Conservation (phyloP, 2,329 filamentous ascomycete genomes). For the Cytospora leucostoma region DNA sequence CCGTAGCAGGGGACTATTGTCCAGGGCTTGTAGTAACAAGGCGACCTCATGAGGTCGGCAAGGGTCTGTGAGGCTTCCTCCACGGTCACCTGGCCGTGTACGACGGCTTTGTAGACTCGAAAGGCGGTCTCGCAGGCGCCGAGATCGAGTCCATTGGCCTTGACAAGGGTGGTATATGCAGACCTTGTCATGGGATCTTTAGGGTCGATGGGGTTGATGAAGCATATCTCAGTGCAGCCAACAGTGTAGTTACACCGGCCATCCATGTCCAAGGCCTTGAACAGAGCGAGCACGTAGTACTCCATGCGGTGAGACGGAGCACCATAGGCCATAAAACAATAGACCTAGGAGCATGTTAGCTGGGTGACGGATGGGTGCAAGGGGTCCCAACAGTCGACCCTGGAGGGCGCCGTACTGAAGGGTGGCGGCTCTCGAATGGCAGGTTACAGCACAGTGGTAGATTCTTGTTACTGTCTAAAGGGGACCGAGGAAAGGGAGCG, state of each 20-base stretch:
- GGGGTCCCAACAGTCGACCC: too few species aligned
- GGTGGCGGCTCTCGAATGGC: not conserved
- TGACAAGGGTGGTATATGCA: constrained; percentile 28
- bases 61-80: constrained; percentile 25
- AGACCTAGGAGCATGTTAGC: constrained; percentile 16
- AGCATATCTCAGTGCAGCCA: constrained; percentile 28
- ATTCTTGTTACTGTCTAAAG: not conserved
- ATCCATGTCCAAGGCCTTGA: constrained; percentile 27
- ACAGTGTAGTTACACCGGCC: constrained; percentile 29
- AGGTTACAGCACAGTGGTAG: too few species aligned
- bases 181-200: constrained; percentile 26
- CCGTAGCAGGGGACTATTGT: constrained; percentile 24
- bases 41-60: constrained; percentile 13
- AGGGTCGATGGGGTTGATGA: constrained; percentile 24
- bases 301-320: constrained; percentile 27
- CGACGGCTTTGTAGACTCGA: constrained; percentile 28
- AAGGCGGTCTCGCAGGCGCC: constrained; percentile 27
- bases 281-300: constrained; percentile 26
- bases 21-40: constrained; percentile 25
- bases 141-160: constrained; percentile 28
- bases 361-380: not conserved
- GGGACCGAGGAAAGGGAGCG: not conserved
- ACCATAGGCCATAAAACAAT: constrained; percentile 26
- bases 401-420: not conserved
- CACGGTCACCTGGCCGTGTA: constrained; percentile 23